Percentiles rank a stretch among this genome's conserved stretches.
Evolutionary conservation across 768 basidiomycete genomes (phyloP).

Genomic region (Mycena belliarum): DNA sequence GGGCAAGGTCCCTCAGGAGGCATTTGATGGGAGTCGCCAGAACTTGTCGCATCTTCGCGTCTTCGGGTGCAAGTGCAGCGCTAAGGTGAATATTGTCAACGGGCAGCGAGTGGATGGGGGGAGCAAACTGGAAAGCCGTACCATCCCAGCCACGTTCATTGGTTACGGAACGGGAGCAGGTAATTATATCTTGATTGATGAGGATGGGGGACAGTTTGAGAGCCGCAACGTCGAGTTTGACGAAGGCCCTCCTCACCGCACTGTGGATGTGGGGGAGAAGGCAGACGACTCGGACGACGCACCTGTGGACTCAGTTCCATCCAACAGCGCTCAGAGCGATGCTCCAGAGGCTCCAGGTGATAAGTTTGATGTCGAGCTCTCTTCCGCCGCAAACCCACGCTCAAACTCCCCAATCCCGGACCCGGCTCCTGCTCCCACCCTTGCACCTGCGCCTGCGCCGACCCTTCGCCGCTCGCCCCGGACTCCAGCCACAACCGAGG

Average conservation of each 20-base stretch:
- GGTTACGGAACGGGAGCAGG: not conserved
- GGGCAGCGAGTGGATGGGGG: not conserved
- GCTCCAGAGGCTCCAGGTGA: conserved; percentile 5
- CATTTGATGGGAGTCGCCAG: not conserved
- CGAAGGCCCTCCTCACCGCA: not conserved
- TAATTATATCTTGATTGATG: not conserved
- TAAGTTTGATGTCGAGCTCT: too few species aligned
- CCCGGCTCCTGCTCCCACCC: not conserved
- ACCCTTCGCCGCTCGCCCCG: not conserved
- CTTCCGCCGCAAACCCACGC: too few species aligned
- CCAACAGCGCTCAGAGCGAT: not conserved
- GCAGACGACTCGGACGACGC: not conserved
- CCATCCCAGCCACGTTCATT: not conserved
- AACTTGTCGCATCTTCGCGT: not conserved
- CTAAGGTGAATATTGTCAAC: not conserved
- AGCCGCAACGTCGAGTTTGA: conserved; percentile 1
- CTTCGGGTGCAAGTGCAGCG: not conserved
- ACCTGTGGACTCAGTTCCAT: not conserved
- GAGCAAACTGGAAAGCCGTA: not conserved
- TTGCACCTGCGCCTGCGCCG: too few species aligned
- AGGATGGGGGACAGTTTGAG: not conserved
- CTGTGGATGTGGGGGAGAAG: not conserved
- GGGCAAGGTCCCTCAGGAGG: not conserved
- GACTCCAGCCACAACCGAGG: not conserved
- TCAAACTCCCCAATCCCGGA: too few species aligned